A percentile compares a stretch with the other conserved stretches of the same genome.
phyloP scores from a whole-genome alignment of 495 filamentous ascomycete species.

The Hypoxylon subgilvum region DNA sequence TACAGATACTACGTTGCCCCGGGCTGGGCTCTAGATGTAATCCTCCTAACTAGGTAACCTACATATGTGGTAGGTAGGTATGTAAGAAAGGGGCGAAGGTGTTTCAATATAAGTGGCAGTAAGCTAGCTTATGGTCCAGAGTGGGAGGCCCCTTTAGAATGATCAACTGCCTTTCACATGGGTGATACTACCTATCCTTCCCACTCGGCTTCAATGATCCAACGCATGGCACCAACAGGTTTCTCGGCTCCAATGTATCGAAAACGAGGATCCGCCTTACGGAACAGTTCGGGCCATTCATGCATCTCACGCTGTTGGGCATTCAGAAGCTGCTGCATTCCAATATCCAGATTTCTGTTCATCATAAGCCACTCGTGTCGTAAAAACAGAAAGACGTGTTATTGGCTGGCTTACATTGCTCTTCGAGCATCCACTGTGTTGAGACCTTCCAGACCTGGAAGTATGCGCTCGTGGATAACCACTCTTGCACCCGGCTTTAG shows the following conservation, averaged over 20 bases:
- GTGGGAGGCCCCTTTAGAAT: no score
- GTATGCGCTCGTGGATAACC: slow-evolving; percentile 51
- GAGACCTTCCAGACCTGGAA: slow-evolving; percentile 39
- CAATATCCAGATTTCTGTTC: slow-evolving; percentile 27
- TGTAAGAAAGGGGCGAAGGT: no score
- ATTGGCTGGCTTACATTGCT: slow-evolving; percentile 19
- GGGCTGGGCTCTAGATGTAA: no score
- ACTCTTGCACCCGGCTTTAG: slow-evolving; percentile 47
- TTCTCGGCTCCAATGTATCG: slow-evolving; percentile 19
- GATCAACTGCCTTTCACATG: no score
- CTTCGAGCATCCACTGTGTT: slow-evolving; percentile 20
- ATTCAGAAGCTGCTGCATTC: slow-evolving; percentile 35
- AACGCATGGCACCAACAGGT: slow-evolving; percentile 20
- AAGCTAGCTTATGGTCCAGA: no score
- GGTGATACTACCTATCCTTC: no score
- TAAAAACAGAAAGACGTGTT: background rate
- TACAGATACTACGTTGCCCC: no score
- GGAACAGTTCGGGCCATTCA: slow-evolving; percentile 36
- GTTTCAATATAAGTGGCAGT: no score
- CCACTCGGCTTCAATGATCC: slow-evolving; percentile 40
- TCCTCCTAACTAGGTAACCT: no score
- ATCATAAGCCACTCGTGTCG: background rate
- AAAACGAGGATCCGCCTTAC: slow-evolving; percentile 27
- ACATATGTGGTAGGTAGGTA: no score
- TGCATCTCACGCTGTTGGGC: slow-evolving; percentile 28